phyloP scores from a whole-genome alignment of 495 filamentous ascomycete genomes.

The Penicillium coffeae region DNA sequence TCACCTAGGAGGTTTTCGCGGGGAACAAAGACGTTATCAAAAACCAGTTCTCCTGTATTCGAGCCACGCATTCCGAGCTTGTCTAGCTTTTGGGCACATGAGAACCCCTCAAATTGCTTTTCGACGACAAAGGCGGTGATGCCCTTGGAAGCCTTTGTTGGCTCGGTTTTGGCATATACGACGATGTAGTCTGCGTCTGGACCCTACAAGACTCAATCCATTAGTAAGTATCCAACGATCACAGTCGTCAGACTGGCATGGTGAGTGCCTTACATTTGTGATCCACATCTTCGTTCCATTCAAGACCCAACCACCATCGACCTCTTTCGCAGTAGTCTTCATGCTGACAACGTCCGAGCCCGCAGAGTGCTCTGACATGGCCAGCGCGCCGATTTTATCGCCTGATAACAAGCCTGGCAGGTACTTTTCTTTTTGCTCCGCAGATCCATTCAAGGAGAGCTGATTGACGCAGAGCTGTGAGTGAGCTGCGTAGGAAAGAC shows the following conservation, averaged over 20 bases:
- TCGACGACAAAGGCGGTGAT: slow-evolving; percentile 95
- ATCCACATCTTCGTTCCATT: slow-evolving; percentile 99
- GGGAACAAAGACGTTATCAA: slow-evolving; percentile 91
- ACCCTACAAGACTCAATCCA: slow-evolving; percentile 45
- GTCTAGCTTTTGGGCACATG: slow-evolving; percentile 85
- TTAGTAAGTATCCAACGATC: no score
- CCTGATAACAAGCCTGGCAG: slow-evolving; percentile 82
- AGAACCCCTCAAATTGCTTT: slow-evolving; percentile 69
- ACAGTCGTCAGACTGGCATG: no score
- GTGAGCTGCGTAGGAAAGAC: slow-evolving; percentile 90
- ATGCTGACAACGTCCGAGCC: slow-evolving; percentile 95
- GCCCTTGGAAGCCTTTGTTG: slow-evolving; percentile 76
- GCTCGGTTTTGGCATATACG: slow-evolving; percentile 93
- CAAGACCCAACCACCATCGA: slow-evolving; percentile 81
- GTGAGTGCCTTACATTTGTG: slow-evolving; percentile 62
- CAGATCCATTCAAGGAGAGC: slow-evolving; percentile 81
- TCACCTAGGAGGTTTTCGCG: slow-evolving; percentile 73
- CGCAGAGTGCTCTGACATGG: slow-evolving; percentile 91
- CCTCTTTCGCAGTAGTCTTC: slow-evolving; percentile 75
- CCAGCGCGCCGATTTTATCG: slow-evolving; percentile 79
- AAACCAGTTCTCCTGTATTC: slow-evolving; percentile 92
- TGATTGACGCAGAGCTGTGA: slow-evolving; percentile 97
- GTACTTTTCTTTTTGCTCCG: slow-evolving; percentile 72
- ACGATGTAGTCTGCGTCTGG: slow-evolving; percentile 87
- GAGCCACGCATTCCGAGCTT: slow-evolving; percentile 97